A percentile compares a stretch with the other conserved stretches of the same genome.
phyloP scores from a whole-genome alignment of 2,329 filamentous ascomycete species.

The Cytospora schulzeri region DNA sequence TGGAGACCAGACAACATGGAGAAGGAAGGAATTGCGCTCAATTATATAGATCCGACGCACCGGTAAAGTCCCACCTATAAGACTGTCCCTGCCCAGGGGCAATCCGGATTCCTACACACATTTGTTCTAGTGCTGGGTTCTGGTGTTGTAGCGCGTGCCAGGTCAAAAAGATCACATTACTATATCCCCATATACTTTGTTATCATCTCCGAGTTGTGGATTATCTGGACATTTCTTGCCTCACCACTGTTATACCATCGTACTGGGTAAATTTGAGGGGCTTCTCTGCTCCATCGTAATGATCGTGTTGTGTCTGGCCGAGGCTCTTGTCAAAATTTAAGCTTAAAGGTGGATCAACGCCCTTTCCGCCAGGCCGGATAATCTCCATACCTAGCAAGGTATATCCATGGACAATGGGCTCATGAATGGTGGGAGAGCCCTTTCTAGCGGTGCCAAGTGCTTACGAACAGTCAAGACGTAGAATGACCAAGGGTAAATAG shows the following conservation, averaged over 20 bases:
- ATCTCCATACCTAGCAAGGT: not conserved
- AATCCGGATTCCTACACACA: not conserved
- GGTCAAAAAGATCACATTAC: not conserved
- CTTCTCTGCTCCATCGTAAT: not conserved
- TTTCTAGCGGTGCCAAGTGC: too few species aligned
- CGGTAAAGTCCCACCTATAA: not conserved
- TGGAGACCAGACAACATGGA: not conserved
- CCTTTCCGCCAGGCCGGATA: slow-evolving; percentile 1
- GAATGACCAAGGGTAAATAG: not conserved
- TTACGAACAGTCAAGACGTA: not conserved
- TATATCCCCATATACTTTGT: too few species aligned
- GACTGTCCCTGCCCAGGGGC: not conserved
- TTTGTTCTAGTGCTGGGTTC: slow-evolving; percentile 1
- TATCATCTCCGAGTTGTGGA: slow-evolving; percentile 7
- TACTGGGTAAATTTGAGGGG: not conserved
- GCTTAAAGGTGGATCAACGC: slow-evolving; percentile 19
- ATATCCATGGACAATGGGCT: not conserved
- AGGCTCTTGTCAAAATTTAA: slow-evolving; percentile 14
- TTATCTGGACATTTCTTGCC: not conserved
- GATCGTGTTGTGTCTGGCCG: not conserved
- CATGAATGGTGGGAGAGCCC: too few species aligned
- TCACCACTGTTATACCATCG: not conserved
- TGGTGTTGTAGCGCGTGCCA: not conserved
- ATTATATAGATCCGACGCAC: not conserved
- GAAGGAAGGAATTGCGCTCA: not conserved